Conservation (phyloP, 371 early-diverging fungal species). For the Mucor irregularis region DNA sequence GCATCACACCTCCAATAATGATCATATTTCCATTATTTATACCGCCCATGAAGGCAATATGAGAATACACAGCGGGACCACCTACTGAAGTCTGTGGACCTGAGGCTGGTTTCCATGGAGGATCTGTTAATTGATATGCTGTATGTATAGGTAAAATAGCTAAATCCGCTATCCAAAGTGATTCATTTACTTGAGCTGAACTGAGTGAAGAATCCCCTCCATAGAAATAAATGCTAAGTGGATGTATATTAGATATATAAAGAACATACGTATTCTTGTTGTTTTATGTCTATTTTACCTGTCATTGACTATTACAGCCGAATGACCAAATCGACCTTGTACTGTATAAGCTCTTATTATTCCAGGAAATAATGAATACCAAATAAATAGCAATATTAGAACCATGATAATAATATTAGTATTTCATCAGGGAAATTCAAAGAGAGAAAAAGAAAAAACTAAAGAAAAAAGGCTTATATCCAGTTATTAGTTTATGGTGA, state of each 20-base stretch:
- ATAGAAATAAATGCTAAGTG: conserved; percentile 40
- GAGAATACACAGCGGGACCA: conserved; percentile 42
- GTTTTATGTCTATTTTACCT: conserved; percentile 13
- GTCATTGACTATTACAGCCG: conserved; percentile 21
- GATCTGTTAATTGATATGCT: conserved; percentile 30
- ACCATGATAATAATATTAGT: background rate
- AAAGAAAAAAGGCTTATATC: background rate
- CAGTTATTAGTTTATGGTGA: too few relatives aligned
- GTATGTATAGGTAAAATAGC: conserved; percentile 35
- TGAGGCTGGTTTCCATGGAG: conserved; percentile 42
- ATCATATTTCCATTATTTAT: conserved; percentile 33
- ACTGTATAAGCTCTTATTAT: conserved; percentile 10
- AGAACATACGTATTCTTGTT: background rate
- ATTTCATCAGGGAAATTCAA: conserved; percentile 1
- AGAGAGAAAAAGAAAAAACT: background rate
- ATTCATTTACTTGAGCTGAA: conserved; percentile 20
- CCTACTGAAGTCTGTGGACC: conserved; percentile 40
- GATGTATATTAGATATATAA: background rate
- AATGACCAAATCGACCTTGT: conserved; percentile 23
- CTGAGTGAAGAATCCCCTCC: conserved; percentile 42
- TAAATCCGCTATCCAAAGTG: conserved; percentile 40
- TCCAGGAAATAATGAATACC: background rate
- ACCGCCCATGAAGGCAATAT: conserved; percentile 38
- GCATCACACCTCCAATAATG: conserved; percentile 39
- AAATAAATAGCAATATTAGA: conserved; percentile 6